Percentiles rank a stretch among this genome's conserved stretches.
Evolutionary conservation across 2,329 filamentous ascomycete genomes (phyloP).

Genomic region (Emericellopsis atlantica): DNA sequence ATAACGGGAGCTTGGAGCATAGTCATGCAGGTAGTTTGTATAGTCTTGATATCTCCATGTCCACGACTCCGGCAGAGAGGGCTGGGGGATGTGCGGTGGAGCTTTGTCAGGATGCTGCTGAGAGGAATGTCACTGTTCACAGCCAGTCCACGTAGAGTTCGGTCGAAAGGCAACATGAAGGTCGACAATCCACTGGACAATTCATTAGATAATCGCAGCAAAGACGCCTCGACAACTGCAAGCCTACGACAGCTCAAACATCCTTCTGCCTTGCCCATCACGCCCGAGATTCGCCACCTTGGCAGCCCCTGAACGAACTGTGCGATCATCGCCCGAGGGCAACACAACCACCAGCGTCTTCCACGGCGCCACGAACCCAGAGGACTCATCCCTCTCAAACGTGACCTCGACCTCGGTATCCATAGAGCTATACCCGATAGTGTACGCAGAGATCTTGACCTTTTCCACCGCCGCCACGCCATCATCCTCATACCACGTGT

Average conservation of each 20-base stretch:
- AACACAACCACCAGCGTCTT: constrained; percentile 16
- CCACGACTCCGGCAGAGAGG: no score
- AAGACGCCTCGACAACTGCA: no score
- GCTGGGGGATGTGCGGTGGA: no score
- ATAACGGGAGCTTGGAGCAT: no score
- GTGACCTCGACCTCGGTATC: constrained; percentile 11
- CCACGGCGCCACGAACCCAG: constrained; percentile 20
- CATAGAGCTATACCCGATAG: constrained; percentile 10
- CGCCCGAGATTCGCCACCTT: constrained; percentile 5
- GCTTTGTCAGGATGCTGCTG: no score
- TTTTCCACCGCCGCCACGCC: constrained; percentile 16
- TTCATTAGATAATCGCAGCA: no score
- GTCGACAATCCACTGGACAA: no score
- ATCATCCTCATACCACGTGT: constrained; percentile 24
- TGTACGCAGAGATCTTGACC: constrained; percentile 19
- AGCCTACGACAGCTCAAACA: constrained; percentile 8
- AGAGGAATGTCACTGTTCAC: no score
- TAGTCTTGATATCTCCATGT: no score
- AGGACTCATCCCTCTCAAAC: constrained; percentile 15
- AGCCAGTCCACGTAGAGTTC: no score
- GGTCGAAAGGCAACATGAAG: no score
- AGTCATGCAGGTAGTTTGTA: no score
- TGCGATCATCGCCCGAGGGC: constrained; percentile 16
- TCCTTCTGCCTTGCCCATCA: constrained; percentile 9
- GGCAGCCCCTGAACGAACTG: constrained; percentile 3